Evolutionary conservation across 2,329 filamentous ascomycete genomes (phyloP), one percentile per base, ranked within the genome.

Genomic region (Simplicillium sp.): DNA sequence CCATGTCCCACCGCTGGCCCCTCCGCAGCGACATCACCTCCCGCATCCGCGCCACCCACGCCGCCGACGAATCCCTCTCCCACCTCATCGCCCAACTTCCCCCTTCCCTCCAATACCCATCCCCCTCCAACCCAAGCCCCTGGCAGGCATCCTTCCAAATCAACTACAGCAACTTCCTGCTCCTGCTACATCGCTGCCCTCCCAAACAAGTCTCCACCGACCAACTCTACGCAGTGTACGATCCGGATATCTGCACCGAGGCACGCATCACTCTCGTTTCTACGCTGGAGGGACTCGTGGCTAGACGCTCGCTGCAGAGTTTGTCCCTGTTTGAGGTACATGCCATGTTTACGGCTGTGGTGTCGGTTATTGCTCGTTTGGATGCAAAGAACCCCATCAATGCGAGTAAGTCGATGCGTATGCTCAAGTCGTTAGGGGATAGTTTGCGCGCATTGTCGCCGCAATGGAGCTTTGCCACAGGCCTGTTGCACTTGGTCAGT

Each of bases 61-160:
- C 55, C 32, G 58, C 56, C 17, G 59, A 61, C 37, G 43, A 50
- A 28, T 53, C 48, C 4, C 56, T 61, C 17, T 58, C 57, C 14
- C 43, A 53, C 12, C 55, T 60, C 37, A 48, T 55, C 36, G 48
- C 46, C 2, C 48, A 53, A 11, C 46, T 61, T 3, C 59, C 59
- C 1, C 44, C 49, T 4, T 43, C 40, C 14, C 12, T 33, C 11
- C 53, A 61, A 2, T 53, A 50, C 11, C 34, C 54, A 3, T 50
- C 54, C 1, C 29, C 44, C 3, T 28, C 51, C 1, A 39, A 49
- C 13, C 48, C 49, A 2, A 48, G 49, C 28, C 47, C 46, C 11
- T 61, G 58, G 59, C 51, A 54, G 35, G 50, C 52, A 4, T 56
- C 47, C 11, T 53, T 61, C 15, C 59, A 61, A 41, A 51, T 61